phyloP scores from a whole-genome alignment of 1,284 basidiomycete species.

The Xerocomus nothofagi region DNA sequence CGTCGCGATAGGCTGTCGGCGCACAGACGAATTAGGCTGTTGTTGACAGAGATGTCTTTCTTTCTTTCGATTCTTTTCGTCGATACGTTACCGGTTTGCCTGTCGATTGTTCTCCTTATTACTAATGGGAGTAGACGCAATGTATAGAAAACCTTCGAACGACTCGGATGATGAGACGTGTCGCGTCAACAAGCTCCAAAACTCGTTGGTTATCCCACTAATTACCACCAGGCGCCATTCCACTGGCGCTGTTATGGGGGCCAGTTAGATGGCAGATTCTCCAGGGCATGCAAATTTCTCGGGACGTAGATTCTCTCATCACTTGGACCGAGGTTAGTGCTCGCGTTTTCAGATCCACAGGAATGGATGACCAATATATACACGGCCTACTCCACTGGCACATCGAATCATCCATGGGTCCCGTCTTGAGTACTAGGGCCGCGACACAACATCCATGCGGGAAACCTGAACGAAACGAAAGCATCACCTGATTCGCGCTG shows the following conservation, averaged over 20 bases:
- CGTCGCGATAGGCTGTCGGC: conserved; percentile 55
- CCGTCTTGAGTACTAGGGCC: background rate
- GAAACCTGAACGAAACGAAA: background rate
- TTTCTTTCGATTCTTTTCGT: conserved; percentile 4
- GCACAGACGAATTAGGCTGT: conserved; percentile 62
- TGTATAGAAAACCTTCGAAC: conserved; percentile 12
- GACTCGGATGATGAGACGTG: too few relatives aligned
- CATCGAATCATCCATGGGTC: background rate
- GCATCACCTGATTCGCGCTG: background rate
- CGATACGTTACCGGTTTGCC: conserved; percentile 16
- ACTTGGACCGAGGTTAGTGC: too few relatives aligned
- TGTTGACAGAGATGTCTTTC: background rate
- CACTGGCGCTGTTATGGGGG: too few relatives aligned
- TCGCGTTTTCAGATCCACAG: too few relatives aligned
- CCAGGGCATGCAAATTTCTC: too few relatives aligned
- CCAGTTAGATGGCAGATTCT: too few relatives aligned
- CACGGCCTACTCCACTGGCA: background rate
- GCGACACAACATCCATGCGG: background rate
- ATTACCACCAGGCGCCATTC: too few relatives aligned
- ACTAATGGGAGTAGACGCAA: conserved; percentile 15
- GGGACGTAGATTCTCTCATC: too few relatives aligned
- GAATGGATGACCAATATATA: too few relatives aligned
- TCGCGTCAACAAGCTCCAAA: too few relatives aligned
- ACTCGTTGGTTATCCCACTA: too few relatives aligned
- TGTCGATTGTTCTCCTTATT: conserved; percentile 13